A percentile compares a stretch with the other conserved stretches of the same genome.
Evolutionary conservation across 371 early-diverging fungal genomes (phyloP).

Genomic region (Actinomortierella ambigua): DNA sequence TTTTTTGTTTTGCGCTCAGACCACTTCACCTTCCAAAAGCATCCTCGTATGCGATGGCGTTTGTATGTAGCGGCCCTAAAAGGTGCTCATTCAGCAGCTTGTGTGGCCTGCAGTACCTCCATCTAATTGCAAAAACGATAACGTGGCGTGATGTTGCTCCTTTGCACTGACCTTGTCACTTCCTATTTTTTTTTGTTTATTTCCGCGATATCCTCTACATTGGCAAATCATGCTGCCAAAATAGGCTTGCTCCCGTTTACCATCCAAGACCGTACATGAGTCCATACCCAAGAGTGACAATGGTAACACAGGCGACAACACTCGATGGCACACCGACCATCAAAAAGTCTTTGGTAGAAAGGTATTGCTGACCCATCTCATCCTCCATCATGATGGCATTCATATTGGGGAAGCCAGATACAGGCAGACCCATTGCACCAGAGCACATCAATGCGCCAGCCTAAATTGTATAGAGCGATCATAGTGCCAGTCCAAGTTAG

Average conservation of each 20-base stretch:
- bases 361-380: slow-evolving; percentile 85
- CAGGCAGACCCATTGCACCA: slow-evolving; percentile 93
- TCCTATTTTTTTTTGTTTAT: no score
- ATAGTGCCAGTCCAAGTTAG: neutral
- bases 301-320: slow-evolving; percentile 67
- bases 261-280: slow-evolving; percentile 66
- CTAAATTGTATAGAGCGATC: slow-evolving; percentile 19
- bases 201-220: no score
- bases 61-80: no score
- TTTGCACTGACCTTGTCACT: no score
- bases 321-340: slow-evolving; percentile 82
- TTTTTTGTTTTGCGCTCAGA: no score
- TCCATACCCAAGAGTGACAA: slow-evolving; percentile 82
- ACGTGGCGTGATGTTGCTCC: no score
- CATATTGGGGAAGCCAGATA: slow-evolving; percentile 97
- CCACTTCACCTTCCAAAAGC: no score
- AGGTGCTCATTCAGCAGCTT: no score
- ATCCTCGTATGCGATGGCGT: no score
- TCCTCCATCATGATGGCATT: slow-evolving; percentile 94
- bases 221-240: no score
- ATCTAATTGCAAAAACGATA: no score
- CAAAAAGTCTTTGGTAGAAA: slow-evolving; percentile 85
- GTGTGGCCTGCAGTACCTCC: no score
- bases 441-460: slow-evolving; percentile 82
- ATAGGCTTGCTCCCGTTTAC: slow-evolving; percentile 37